These are phyloP conservation scores for Ustilago cynodontis DNA, from an alignment of 1,284 basidiomycete species.

Conservation along the genomic window DNA sequence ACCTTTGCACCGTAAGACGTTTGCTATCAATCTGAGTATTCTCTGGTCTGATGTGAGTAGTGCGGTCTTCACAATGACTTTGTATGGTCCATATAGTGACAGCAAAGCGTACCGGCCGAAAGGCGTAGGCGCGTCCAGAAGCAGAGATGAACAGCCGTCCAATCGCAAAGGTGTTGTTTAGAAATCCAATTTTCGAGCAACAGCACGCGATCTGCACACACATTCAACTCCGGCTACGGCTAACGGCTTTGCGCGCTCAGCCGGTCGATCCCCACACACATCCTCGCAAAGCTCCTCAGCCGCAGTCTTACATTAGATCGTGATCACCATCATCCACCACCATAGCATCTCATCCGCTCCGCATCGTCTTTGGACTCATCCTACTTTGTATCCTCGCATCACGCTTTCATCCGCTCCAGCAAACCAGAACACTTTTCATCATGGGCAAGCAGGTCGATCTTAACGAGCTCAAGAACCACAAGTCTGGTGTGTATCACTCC, in stretches of 20 bases:
- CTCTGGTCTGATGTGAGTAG: no score
- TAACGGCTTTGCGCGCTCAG: slow-evolving; percentile 22
- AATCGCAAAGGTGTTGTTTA: slow-evolving; percentile 33
- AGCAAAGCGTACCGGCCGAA: not conserved
- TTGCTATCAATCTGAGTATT: no score
- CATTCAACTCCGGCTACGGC: slow-evolving; percentile 41
- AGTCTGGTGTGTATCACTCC: slow-evolving; percentile 48
- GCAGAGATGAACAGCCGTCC: slow-evolving; percentile 3
- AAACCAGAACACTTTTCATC: slow-evolving; percentile 4
- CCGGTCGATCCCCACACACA: slow-evolving; percentile 37
- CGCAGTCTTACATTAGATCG: not conserved
- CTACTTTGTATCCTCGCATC: slow-evolving; percentile 12
- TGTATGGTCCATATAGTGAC: not conserved
- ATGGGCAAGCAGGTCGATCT: slow-evolving; percentile 56
- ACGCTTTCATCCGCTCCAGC: slow-evolving; percentile 6
- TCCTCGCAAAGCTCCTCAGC: not conserved
- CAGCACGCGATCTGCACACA: slow-evolving; percentile 11
- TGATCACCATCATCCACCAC: slow-evolving; percentile 7
- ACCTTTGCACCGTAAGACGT: no score
- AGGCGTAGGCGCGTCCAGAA: not conserved
- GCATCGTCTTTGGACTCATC: slow-evolving; percentile 5
- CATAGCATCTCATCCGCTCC: slow-evolving; percentile 9
- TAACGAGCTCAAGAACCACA: slow-evolving; percentile 64
- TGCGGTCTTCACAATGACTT: no score
- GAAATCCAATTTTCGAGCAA: slow-evolving; percentile 37